phyloP scores from a whole-genome alignment of 805 yeast species.

The Kodamaea leandrae region DNA sequence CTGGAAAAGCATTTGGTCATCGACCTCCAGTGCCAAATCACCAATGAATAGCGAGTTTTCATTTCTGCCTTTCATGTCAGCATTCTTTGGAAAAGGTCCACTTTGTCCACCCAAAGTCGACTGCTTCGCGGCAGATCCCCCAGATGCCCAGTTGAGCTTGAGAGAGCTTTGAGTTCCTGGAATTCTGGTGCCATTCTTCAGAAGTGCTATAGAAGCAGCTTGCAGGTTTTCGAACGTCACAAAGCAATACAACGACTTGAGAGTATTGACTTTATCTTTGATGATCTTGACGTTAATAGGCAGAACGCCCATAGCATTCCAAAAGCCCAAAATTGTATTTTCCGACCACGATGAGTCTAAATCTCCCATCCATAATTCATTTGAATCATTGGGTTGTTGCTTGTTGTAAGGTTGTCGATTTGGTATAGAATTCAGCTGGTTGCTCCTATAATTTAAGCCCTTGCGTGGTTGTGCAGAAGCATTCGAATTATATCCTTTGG shows the following conservation, averaged over 20 bases:
- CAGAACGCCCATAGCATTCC: constrained; percentile 69
- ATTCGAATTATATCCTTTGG: not conserved
- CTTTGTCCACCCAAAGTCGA: not conserved
- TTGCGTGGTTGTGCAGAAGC: not conserved
- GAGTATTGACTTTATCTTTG: constrained; percentile 55
- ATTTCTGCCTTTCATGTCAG: constrained; percentile 7
- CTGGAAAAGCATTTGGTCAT: constrained; percentile 62
- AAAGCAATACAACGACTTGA: constrained; percentile 61
- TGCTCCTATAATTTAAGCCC: not conserved
- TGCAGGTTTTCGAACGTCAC: constrained; percentile 64
- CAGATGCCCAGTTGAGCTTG: constrained; percentile 81
- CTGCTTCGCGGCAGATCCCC: constrained; percentile 26
- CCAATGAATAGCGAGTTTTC: constrained; percentile 83
- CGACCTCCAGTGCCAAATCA: constrained; percentile 71
- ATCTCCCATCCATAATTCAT: constrained; percentile 83
- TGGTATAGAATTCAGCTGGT: not conserved
- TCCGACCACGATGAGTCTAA: constrained; percentile 85
- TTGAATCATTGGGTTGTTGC: constrained; percentile 3
- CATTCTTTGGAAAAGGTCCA: not conserved
- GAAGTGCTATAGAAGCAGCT: constrained; percentile 63
- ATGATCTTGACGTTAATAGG: constrained; percentile 62
- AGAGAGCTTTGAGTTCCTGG: constrained; percentile 63
- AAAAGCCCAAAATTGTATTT: constrained; percentile 57
- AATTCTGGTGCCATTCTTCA: constrained; percentile 64
- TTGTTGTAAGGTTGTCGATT: not conserved